Base-by-base conservation (phyloP, 2,329 filamentous ascomycete genomes). In the Alternaria arborescens region DNA sequence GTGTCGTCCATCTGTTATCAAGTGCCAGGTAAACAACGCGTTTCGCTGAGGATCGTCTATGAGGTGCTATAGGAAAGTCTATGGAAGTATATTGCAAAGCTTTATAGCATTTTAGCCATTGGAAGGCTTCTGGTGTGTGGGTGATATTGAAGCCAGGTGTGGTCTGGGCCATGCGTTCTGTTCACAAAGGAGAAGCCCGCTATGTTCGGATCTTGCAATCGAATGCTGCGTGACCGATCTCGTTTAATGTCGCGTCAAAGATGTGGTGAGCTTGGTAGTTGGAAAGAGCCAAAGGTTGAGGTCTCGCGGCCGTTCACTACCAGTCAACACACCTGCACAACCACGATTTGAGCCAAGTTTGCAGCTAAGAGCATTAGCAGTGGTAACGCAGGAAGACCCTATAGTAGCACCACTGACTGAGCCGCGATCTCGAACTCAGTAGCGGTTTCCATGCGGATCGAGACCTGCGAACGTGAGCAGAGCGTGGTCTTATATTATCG, bases 241-340 rank as follows among this genome's bases (percentile, higher is more conserved):
- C 20, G 30, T 16, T 28, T 48, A 22, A 32, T 40, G 42, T 30
- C 52, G 7, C 38, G 22, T 40, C n/a, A 48, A 26, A 40, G n/a
- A 47, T 38, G 5, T 18, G 42, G 42, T 26, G 42, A 28, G 3
- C n/a, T 38, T 55, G 22, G n/a, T 46, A 26, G n/a, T 24, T 47
- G 42, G 22, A 40, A 47, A 22, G n/a, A 28, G 42, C 42, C 32
- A 14, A 38, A 26, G 42, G 20, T 20, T 36, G 34, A 47, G 22
- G 42, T 18, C 18, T 14, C 5, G 24, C 8, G 30, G 24, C 42
- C 24, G 7, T 34, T 36, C 38, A 8, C 7, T 40, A 30, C 41
- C 18, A 46, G 42, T 55, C 42, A n/a, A 42, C 22, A 46, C 43
- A 26, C 16, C 52, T 55, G 52, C 43, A 55, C 52, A 18, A 55